Percentiles rank a stretch among this genome's conserved stretches.
Conservation (phyloP, 192 early-diverging fungal genomes). For the Rhizophagus sp. region DNA sequence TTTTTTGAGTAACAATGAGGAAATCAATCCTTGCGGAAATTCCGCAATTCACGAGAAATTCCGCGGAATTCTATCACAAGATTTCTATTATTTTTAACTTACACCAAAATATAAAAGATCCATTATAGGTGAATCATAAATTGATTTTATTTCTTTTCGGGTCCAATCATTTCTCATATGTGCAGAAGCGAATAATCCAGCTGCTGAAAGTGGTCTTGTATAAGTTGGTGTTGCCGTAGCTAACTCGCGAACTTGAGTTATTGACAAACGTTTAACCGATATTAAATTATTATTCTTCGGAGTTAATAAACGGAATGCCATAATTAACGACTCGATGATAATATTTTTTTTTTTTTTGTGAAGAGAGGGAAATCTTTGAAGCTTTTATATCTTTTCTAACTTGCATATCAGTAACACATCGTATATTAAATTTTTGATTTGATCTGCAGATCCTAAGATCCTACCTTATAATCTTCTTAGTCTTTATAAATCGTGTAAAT, state of each 20-base stretch:
- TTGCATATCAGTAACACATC: neutral
- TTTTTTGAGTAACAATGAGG: too few species aligned
- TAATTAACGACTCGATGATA: neutral
- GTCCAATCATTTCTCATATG: conserved; percentile 70
- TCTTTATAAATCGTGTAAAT: too few species aligned
- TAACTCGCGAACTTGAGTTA: conserved; percentile 1
- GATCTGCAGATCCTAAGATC: neutral
- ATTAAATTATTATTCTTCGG: neutral
- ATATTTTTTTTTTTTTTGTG: neutral
- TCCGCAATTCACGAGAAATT: neutral
- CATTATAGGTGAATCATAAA: conserved; percentile 78
- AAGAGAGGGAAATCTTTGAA: neutral
- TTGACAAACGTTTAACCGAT: neutral
- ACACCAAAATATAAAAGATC: conserved; percentile 75
- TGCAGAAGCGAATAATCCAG: conserved; percentile 48
- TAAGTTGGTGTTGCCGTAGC: neutral
- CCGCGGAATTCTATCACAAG: neutral
- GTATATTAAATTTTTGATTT: neutral
- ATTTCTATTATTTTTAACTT: conserved; percentile 32
- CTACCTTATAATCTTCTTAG: too few species aligned
- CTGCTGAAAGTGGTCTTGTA: conserved; percentile 40
- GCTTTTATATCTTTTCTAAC: too few species aligned
- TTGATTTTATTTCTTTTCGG: conserved; percentile 67
- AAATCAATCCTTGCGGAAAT: neutral
- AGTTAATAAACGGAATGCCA: neutral